phyloP scores from a whole-genome alignment of 2,329 filamentous ascomycete species.

The Paradendryphiella salina region DNA sequence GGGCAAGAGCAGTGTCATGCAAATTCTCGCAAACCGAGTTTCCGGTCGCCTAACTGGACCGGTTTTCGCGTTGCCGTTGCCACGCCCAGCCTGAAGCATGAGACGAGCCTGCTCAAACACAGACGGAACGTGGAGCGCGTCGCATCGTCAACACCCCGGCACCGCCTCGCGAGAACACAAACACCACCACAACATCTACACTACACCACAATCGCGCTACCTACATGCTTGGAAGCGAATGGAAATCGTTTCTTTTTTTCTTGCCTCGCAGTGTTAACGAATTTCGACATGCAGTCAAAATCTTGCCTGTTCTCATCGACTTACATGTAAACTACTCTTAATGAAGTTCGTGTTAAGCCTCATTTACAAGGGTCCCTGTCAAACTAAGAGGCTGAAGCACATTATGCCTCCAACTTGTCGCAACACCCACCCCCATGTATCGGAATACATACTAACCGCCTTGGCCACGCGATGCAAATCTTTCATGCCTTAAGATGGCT shows the following conservation, averaged over 20 bases:
- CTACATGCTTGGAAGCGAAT: background rate
- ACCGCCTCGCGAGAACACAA: conserved; percentile 19
- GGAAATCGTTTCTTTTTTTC: background rate
- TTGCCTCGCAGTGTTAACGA: background rate
- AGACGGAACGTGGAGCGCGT: conserved; percentile 42
- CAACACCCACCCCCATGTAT: conserved; percentile 39
- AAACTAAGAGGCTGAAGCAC: conserved; percentile 43
- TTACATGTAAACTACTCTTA: background rate
- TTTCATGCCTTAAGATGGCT: conserved; percentile 47
- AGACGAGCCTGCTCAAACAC: conserved; percentile 36
- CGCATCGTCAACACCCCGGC: conserved; percentile 29
- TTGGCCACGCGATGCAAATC: conserved; percentile 24
- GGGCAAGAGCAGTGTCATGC: conserved; percentile 3
- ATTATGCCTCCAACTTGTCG: conserved; percentile 43
- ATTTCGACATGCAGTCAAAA: background rate
- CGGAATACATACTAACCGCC: conserved; percentile 40
- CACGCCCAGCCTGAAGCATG: conserved; percentile 26
- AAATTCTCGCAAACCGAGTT: conserved; percentile 31
- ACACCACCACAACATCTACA: conserved; percentile 2
- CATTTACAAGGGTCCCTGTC: conserved; percentile 29
- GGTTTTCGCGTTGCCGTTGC: conserved; percentile 10
- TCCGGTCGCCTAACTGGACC: conserved; percentile 16
- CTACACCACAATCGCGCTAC: background rate
- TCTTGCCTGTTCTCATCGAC: background rate
- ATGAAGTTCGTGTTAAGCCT: conserved; percentile 13